Conservation (phyloP, 1,284 basidiomycete genomes). For the Cerrena zonata region DNA sequence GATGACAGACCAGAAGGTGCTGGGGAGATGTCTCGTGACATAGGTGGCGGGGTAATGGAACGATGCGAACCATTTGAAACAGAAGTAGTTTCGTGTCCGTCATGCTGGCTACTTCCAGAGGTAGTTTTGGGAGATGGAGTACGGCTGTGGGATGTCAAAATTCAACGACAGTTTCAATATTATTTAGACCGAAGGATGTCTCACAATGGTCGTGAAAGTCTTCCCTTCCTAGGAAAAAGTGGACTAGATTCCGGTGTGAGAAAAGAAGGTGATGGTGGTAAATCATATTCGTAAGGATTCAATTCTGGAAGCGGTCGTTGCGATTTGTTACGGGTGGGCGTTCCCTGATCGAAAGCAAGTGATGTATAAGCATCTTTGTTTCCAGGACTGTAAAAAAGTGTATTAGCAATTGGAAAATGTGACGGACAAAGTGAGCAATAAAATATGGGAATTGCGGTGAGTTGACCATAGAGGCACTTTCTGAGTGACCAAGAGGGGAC, state of each 20-base stretch:
- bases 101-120: neutral
- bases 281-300: too few relatives aligned
- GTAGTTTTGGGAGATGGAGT: conserved; percentile 6
- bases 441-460: too few relatives aligned
- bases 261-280: conserved; percentile 23
- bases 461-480: too few relatives aligned
- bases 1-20: conserved; percentile 27
- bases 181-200: neutral
- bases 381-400: conserved; percentile 1
- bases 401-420: neutral
- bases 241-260: conserved; percentile 42
- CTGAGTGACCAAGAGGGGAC: too few relatives aligned
- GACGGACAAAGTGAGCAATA: too few relatives aligned
- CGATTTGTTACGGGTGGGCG: neutral
- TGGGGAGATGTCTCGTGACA: conserved; percentile 16
- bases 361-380: neutral
- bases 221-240: conserved; percentile 19
- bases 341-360: neutral
- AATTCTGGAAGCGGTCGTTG: neutral
- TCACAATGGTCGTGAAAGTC: conserved; percentile 15
- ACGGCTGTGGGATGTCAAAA: neutral
- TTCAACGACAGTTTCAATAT: neutral
- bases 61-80: neutral
- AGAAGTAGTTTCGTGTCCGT: neutral
- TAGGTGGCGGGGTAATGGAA: conserved; percentile 8